Evolutionary conservation across 2,329 filamentous ascomycete species (phyloP), one percentile per base, ranked within the genome.

Genomic region (Nemania sp.): DNA sequence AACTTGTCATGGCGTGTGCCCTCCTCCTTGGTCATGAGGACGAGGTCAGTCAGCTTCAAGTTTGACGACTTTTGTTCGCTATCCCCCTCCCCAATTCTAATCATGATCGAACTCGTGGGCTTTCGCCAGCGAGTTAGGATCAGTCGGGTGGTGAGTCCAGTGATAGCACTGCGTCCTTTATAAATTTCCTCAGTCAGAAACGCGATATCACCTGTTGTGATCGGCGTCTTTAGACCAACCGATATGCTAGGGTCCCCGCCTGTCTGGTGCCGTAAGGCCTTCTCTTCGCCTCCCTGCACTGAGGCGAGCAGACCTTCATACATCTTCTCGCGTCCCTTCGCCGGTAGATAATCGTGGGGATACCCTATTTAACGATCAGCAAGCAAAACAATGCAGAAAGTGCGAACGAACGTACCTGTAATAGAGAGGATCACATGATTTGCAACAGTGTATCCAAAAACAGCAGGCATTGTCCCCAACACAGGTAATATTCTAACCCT

Each of bases 401-500:
- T 52, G 22, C 8, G 29, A 8, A 63, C 32, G 32, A 0, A 26
- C 75, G 41, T 75, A 83, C 83, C 83, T 5, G 87, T 84, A 54
- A 98, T 88, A 66, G 89, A 88, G 64, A 97, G 86, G 72, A 99
- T 95, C 67, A 98, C 89, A 77, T 98, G 93, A 80, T 98, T 99
- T 3, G 96, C 96, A 8, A 93, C 89, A 0, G 92, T 92, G 64
- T 98, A 92, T 8, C 96, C 96, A 79, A 99, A 99, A 0, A 98
- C 91, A 2, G 96, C 95, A 0, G 96, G 96, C 94, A 99, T 98
- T 0, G 96, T 99, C 0, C 96, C 96, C 2, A 99, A 83, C 0
- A 99, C 96, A 0, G 96, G 96, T 8, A 99, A 81, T 65, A 99
- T 99, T n/a, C 96, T 88, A 10, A 97, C 93, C 26, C 96, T 88